phyloP scores from a whole-genome alignment of 1,284 basidiomycete species.

The Leucoagaricus sp. region DNA sequence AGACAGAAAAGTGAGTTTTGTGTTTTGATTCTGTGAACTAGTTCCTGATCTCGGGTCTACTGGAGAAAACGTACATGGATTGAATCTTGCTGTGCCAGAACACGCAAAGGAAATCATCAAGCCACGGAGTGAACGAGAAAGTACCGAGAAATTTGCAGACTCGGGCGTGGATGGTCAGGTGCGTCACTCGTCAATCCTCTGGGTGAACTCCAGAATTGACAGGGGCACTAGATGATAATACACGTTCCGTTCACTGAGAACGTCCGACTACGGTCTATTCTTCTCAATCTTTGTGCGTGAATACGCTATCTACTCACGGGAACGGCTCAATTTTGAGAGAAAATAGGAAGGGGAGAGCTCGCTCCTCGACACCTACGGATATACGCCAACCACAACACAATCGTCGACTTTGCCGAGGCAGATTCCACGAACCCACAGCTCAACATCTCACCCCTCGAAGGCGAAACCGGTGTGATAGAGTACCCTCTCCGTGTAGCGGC shows the following conservation, averaged over 20 bases:
- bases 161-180: conserved; percentile 83
- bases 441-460: conserved; percentile 69
- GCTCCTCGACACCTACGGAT: conserved; percentile 68
- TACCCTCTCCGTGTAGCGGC: conserved; percentile 77
- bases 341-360: conserved; percentile 66
- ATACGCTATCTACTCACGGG: not conserved
- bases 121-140: conserved; percentile 77
- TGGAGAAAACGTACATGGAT: conserved; percentile 65
- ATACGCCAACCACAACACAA: conserved; percentile 69
- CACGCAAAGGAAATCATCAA: conserved; percentile 75
- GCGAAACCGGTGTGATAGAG: conserved; percentile 65
- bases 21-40: not conserved
- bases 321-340: conserved; percentile 15
- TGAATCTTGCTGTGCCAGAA: conserved; percentile 77
- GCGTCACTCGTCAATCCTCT: conserved; percentile 17
- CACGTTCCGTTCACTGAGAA: conserved; percentile 80
- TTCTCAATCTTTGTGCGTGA: conserved; percentile 68
- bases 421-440: conserved; percentile 69
- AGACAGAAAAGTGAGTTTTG: conserved; percentile 67
- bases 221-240: conserved; percentile 59
- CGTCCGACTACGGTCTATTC: conserved; percentile 70
- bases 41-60: not conserved
- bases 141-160: conserved; percentile 62
- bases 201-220: not conserved
- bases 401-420: conserved; percentile 75